These are phyloP conservation scores for Citrus australasica DNA, from an alignment of 345 rosid species.

Conservation along the genomic window DNA sequence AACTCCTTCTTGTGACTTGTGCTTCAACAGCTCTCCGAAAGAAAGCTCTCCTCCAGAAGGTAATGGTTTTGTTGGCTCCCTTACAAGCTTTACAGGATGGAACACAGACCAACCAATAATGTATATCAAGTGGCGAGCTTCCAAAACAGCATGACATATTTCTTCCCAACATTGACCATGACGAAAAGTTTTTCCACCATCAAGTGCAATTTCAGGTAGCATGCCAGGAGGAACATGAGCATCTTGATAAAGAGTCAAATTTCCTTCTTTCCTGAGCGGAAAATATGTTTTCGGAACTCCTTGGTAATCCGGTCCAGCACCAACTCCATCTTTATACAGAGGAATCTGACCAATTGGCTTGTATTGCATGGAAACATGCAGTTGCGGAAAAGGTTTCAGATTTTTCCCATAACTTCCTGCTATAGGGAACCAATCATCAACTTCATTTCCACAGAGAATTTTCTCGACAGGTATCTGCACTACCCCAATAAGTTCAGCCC, in stretches of 20 bases:
- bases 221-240: slow-evolving; percentile 52
- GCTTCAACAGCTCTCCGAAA: slow-evolving; percentile 59
- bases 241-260: slow-evolving; percentile 64
- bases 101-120: slow-evolving; percentile 64
- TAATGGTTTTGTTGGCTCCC: slow-evolving; percentile 56
- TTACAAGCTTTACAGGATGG: slow-evolving; percentile 54
- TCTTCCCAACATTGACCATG: slow-evolving; percentile 71
- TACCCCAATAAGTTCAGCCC: slow-evolving; percentile 59
- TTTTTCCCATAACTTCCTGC: slow-evolving; percentile 23
- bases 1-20: slow-evolving; percentile 73
- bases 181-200: slow-evolving; percentile 44
- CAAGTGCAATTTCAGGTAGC: slow-evolving; percentile 57
- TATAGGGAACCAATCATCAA: slow-evolving; percentile 57
- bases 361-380: slow-evolving; percentile 46
- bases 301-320: slow-evolving; percentile 45
- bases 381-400: slow-evolving; percentile 41
- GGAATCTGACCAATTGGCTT: slow-evolving; percentile 33
- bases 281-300: slow-evolving; percentile 66
- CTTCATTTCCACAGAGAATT: slow-evolving; percentile 31
- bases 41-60: slow-evolving; percentile 55
- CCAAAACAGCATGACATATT: slow-evolving; percentile 64
- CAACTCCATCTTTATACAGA: slow-evolving; percentile 45
- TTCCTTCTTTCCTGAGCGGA: slow-evolving; percentile 58
- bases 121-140: slow-evolving; percentile 61
- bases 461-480: slow-evolving; percentile 47